Percentiles rank a stretch among this genome's conserved stretches.
These are phyloP conservation scores for Phytophthora litchii DNA, from an alignment of 352 stramenopile genomes.

Conservation along the genomic window DNA sequence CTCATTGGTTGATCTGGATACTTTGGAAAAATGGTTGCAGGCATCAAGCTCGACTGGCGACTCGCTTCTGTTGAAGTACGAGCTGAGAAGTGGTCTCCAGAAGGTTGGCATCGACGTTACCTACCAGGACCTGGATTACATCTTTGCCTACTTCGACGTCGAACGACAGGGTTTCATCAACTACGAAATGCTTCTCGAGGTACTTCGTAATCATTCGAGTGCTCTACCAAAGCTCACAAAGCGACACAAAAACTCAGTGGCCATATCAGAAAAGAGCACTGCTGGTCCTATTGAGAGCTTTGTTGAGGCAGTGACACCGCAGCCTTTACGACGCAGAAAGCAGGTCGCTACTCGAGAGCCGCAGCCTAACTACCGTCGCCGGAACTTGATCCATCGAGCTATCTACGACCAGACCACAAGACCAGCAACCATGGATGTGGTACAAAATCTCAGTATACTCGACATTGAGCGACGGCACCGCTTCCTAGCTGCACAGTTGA, in stretches of 20 bases:
- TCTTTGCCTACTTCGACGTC: slow-evolving; percentile 75
- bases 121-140: slow-evolving; percentile 65
- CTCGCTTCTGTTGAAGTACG: slow-evolving; percentile 57
- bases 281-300: neutral
- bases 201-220: slow-evolving; percentile 38
- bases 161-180: slow-evolving; percentile 69
- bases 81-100: slow-evolving; percentile 56
- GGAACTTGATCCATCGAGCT: slow-evolving; percentile 28
- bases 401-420: slow-evolving; percentile 17
- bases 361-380: slow-evolving; percentile 26
- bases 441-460: slow-evolving; percentile 1
- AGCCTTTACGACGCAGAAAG: neutral
- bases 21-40: slow-evolving; percentile 49
- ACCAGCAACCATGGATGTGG: neutral
- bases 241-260: slow-evolving; percentile 1
- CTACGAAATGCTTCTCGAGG: slow-evolving; percentile 74
- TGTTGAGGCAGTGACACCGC: slow-evolving; percentile 11
- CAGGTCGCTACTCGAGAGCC: slow-evolving; percentile 12
- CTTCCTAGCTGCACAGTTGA: slow-evolving; percentile 42
- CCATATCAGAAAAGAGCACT: neutral
- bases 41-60: slow-evolving; percentile 51
- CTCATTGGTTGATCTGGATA: slow-evolving; percentile 32
- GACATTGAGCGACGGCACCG: slow-evolving; percentile 35
- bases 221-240: slow-evolving; percentile 17
- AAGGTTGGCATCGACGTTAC: slow-evolving; percentile 67